Conservation (phyloP, 768 basidiomycete species). For the Suillus paluster region DNA sequence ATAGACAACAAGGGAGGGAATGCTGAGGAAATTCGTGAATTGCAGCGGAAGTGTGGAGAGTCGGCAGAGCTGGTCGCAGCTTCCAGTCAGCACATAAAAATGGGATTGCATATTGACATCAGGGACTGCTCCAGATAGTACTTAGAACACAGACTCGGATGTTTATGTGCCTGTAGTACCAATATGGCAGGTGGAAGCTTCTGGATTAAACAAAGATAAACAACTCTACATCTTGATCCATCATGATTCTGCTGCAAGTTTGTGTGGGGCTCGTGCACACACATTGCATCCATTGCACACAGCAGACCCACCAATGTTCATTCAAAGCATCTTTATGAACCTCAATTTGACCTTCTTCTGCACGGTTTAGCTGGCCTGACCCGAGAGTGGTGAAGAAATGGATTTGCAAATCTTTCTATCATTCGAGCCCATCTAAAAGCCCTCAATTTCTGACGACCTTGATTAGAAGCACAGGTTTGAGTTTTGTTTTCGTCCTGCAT, state of each 20-base stretch:
- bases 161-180: background rate
- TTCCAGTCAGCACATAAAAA: too few relatives aligned
- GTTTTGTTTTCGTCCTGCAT: slow-evolving; percentile 42
- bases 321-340: slow-evolving; percentile 47
- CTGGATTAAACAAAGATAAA: slow-evolving; percentile 25
- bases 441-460: slow-evolving; percentile 45
- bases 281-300: background rate
- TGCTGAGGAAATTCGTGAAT: slow-evolving; percentile 86
- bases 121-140: too few relatives aligned
- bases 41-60: slow-evolving; percentile 89
- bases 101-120: slow-evolving; percentile 12
- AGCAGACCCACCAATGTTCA: too few relatives aligned
- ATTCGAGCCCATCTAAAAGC: slow-evolving; percentile 20
- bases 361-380: slow-evolving; percentile 43
- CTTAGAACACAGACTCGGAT: too few relatives aligned
- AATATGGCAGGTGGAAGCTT: slow-evolving; percentile 1
- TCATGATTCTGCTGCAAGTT: too few relatives aligned
- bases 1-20: slow-evolving; percentile 92
- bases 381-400: slow-evolving; percentile 47
- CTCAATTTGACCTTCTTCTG: slow-evolving; percentile 42
- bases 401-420: slow-evolving; percentile 46
- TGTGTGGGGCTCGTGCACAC: background rate
- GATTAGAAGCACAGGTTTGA: slow-evolving; percentile 41
- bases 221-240: too few relatives aligned
- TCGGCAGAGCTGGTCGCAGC: slow-evolving; percentile 91